phyloP scores from a whole-genome alignment of 306 rosid genomes.

The Astragalus glycyphyllos region DNA sequence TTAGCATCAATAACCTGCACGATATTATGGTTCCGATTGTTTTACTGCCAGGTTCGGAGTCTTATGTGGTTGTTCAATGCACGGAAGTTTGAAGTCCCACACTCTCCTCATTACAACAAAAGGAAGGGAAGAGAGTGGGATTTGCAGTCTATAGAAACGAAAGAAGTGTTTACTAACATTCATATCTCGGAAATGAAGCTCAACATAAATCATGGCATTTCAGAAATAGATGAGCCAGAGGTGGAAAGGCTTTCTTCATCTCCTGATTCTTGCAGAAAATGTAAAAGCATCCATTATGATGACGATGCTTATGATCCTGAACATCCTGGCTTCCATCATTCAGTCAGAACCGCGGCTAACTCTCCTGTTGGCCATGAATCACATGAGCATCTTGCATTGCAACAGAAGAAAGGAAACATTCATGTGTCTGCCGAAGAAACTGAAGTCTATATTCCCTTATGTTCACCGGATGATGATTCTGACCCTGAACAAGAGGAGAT shows the following conservation, averaged over 20 bases:
- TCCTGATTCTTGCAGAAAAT: slow-evolving; percentile 14
- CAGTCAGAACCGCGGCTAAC: neutral
- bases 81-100: slow-evolving; percentile 26
- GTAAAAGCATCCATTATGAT: slow-evolving; percentile 29
- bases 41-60: slow-evolving; percentile 46
- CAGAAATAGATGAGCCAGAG: slow-evolving; percentile 30
- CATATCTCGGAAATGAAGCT: slow-evolving; percentile 28
- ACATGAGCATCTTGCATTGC: slow-evolving; percentile 33
- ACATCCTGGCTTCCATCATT: slow-evolving; percentile 40
- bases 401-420: slow-evolving; percentile 30
- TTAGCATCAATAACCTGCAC: neutral
- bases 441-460: slow-evolving; percentile 53
- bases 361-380: slow-evolving; percentile 27
- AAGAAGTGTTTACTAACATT: slow-evolving; percentile 29
- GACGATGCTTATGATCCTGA: slow-evolving; percentile 44
- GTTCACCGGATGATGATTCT: slow-evolving; percentile 41
- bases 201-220: neutral
- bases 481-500: slow-evolving; percentile 38
- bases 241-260: slow-evolving; percentile 28
- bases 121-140: slow-evolving; percentile 4
- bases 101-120: neutral
- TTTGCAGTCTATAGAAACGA: slow-evolving; percentile 7
- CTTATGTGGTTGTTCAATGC: slow-evolving; percentile 51
- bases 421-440: slow-evolving; percentile 6
- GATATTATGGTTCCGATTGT: slow-evolving; percentile 33